Percentiles rank a stretch among this genome's conserved stretches.
Evolutionary conservation across 108 stramenopile genomes (phyloP).

Genomic region (Nitzschia inconspicua): DNA sequence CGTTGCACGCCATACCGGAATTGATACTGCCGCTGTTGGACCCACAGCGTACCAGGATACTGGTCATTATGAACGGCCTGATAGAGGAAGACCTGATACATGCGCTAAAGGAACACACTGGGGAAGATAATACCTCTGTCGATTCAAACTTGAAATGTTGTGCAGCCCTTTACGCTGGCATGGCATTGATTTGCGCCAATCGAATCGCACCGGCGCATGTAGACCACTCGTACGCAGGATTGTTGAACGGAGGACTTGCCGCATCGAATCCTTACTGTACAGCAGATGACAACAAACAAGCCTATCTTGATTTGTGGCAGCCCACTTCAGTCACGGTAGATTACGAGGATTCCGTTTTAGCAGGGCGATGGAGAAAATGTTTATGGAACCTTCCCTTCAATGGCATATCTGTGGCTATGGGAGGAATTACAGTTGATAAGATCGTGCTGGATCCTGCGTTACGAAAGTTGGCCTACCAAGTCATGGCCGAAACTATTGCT

Average conservation of each 20-base stretch:
- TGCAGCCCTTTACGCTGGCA: slow-evolving; percentile 75
- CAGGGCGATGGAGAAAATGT: slow-evolving; percentile 79
- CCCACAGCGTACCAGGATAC: slow-evolving; percentile 44
- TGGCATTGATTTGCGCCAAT: slow-evolving; percentile 82
- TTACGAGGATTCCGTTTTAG: slow-evolving; percentile 53
- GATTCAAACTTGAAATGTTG: slow-evolving; percentile 37
- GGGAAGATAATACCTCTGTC: slow-evolving; percentile 27
- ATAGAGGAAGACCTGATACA: slow-evolving; percentile 74
- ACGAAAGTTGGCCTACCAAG: slow-evolving; percentile 51
- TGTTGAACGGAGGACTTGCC: slow-evolving; percentile 45
- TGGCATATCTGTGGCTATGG: slow-evolving; percentile 84
- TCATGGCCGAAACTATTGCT: slow-evolving; percentile 81
- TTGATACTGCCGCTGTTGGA: slow-evolving; percentile 59
- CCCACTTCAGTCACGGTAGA: slow-evolving; percentile 45
- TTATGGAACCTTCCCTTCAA: slow-evolving; percentile 89
- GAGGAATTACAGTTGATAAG: slow-evolving; percentile 81
- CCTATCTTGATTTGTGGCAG: slow-evolving; percentile 55
- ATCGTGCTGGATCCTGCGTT: slow-evolving; percentile 74
- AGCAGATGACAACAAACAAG: slow-evolving; percentile 26
- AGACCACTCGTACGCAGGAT: slow-evolving; percentile 69
- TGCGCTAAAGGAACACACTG: slow-evolving; percentile 24
- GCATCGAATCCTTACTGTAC: slow-evolving; percentile 3
- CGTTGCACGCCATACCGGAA: slow-evolving; percentile 50
- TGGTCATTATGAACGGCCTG: slow-evolving; percentile 86
- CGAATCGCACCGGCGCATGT: slow-evolving; percentile 56